Evolutionary conservation across 2,329 filamentous ascomycete species (phyloP).

Genomic region (Monosporascus cannonballus): DNA sequence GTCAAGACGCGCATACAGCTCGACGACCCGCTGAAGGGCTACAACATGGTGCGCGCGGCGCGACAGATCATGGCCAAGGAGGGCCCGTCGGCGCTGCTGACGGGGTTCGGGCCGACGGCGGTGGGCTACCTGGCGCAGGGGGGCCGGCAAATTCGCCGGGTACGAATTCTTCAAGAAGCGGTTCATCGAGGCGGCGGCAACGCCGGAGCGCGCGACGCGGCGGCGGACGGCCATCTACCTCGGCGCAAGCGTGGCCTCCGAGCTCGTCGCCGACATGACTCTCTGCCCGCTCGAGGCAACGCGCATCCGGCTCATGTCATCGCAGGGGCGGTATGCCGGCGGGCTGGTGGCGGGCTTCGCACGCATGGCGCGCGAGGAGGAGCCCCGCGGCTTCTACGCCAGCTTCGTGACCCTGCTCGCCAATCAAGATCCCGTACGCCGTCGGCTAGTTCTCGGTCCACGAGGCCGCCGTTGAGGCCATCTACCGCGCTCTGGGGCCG

Average conservation of each 20-base stretch:
- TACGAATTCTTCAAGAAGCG: conserved; percentile 95
- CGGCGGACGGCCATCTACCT: conserved; percentile 61
- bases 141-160: conserved; percentile 81
- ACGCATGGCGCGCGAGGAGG: conserved; percentile 71
- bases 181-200: conserved; percentile 63
- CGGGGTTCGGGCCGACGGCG: conserved; percentile 77
- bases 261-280: conserved; percentile 71
- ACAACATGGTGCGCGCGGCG: conserved; percentile 74
- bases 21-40: conserved; percentile 78
- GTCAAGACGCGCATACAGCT: conserved; percentile 92
- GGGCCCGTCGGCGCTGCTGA: conserved; percentile 73
- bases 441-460: conserved; percentile 93
- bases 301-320: conserved; percentile 71
- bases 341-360: conserved; percentile 67
- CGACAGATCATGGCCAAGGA: conserved; percentile 72
- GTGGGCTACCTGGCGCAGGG: conserved; percentile 88
- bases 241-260: conserved; percentile 60
- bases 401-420: conserved; percentile 82
- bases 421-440: conserved; percentile 90
- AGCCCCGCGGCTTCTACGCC: conserved; percentile 79
- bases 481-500: conserved; percentile 64
- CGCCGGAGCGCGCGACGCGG: conserved; percentile 36
- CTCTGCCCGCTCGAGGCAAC: conserved; percentile 88
- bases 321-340: conserved; percentile 69
- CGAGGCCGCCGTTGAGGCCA: conserved; percentile 76